A percentile compares a stretch with the other conserved stretches of the same genome.
phyloP scores from a whole-genome alignment of 768 basidiomycete genomes.

The Mycena rosella region DNA sequence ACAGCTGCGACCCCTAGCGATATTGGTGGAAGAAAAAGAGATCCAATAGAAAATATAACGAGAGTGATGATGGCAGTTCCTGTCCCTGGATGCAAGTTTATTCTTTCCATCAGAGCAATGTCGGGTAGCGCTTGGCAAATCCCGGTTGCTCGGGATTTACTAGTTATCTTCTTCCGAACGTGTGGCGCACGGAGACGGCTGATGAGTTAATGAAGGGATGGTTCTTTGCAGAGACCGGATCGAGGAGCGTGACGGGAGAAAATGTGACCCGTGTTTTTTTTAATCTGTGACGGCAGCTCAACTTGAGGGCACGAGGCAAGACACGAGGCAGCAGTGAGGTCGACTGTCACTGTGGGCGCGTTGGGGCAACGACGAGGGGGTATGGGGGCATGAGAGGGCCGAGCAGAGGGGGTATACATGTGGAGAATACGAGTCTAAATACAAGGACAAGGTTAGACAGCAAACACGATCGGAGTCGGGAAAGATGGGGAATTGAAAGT shows the following conservation, averaged over 20 bases:
- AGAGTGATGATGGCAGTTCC: slow-evolving; percentile 23
- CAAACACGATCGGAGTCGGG: no score
- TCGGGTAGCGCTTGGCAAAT: background rate
- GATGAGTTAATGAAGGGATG: slow-evolving; percentile 21
- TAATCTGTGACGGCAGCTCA: slow-evolving; percentile 21
- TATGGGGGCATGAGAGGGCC: background rate
- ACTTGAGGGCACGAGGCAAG: slow-evolving; percentile 51
- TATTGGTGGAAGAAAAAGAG: background rate
- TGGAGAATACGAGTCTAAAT: no score
- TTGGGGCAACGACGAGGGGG: no score
- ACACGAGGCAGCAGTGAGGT: slow-evolving; percentile 51
- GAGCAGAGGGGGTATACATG: background rate
- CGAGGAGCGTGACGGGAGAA: slow-evolving; percentile 1
- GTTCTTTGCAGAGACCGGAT: background rate
- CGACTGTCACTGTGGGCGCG: no score
- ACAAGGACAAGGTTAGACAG: no score
- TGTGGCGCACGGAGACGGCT: slow-evolving; percentile 2
- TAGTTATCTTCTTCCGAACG: background rate
- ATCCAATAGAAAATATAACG: slow-evolving; percentile 5
- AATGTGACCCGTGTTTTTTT: background rate
- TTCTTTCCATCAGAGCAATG: slow-evolving; percentile 25
- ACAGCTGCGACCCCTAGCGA: slow-evolving; percentile 5
- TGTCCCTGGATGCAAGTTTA: slow-evolving; percentile 18
- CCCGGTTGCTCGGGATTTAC: background rate
- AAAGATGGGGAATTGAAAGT: background rate